These are phyloP conservation scores for Trametes meyenii DNA, from an alignment of 768 basidiomycete species.

Conservation along the genomic window DNA sequence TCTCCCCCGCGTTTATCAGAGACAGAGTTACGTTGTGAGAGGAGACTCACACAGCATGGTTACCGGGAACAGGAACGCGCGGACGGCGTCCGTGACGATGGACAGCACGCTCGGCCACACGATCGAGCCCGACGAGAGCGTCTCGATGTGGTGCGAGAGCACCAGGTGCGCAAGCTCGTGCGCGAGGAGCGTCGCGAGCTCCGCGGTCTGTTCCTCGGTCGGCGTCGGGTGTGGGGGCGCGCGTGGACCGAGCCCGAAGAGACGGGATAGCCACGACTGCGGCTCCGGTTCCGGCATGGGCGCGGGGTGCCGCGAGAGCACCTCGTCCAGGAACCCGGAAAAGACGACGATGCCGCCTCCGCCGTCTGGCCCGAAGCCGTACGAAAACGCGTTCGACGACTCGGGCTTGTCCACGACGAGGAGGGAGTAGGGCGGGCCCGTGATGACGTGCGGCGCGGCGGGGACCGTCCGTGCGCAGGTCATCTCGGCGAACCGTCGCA, in stretches of 20 bases:
- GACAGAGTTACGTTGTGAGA: constrained; percentile 33
- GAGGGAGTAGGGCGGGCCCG: constrained; percentile 89
- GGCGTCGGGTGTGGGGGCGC: constrained; percentile 52
- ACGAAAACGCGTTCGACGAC: constrained; percentile 89
- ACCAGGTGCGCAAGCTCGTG: constrained; percentile 95
- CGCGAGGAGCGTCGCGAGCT: constrained; percentile 87
- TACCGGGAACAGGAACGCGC: constrained; percentile 82
- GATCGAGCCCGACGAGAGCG: constrained; percentile 82
- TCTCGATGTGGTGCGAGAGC: constrained; percentile 89
- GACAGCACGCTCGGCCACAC: constrained; percentile 81
- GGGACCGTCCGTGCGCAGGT: constrained; percentile 47
- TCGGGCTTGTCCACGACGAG: constrained; percentile 88
- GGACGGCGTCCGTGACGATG: constrained; percentile 72
- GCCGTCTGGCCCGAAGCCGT: constrained; percentile 91
- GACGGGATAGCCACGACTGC: constrained; percentile 46
- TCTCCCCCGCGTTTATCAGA: constrained; percentile 39
- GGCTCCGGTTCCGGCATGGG: constrained; percentile 22
- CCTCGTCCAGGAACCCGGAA: constrained; percentile 89
- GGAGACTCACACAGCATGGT: constrained; percentile 65
- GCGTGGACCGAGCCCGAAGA: constrained; percentile 40
- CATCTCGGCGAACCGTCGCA: constrained; percentile 59
- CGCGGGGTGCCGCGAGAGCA: constrained; percentile 56
- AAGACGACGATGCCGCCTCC: constrained; percentile 94
- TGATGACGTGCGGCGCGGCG: constrained; percentile 55
- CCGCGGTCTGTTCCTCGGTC: constrained; percentile 80